These are phyloP conservation scores for Hippophae tibetana DNA, from an alignment of 306 rosid species.

Conservation along the genomic window DNA sequence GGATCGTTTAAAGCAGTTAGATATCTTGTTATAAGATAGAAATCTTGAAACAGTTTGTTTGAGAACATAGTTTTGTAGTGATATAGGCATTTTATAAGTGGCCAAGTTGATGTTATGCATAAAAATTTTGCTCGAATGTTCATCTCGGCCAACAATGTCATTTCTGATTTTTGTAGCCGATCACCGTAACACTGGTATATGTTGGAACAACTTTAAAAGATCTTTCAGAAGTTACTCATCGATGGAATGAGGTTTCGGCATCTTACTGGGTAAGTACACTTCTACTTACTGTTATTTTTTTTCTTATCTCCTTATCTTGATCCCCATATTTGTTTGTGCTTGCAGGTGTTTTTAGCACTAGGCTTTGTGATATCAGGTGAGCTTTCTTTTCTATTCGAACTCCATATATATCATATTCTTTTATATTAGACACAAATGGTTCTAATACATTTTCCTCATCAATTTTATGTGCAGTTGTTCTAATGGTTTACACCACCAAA, in stretches of 20 bases:
- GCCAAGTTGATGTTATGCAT: no score
- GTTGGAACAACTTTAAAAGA: constrained; percentile 54
- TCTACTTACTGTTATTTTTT: constrained; percentile 2
- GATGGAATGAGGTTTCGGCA: constrained; percentile 48
- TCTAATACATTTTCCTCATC: not conserved
- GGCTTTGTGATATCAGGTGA: constrained; percentile 53
- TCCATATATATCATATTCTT: not conserved
- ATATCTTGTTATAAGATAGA: not conserved
- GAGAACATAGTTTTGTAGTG: not conserved
- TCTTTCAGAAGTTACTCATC: constrained; percentile 49
- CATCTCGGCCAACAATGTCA: not conserved
- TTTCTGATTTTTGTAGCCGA: constrained; percentile 36
- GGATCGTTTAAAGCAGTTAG: not conserved
- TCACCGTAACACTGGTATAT: constrained; percentile 44
- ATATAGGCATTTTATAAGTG: no score
- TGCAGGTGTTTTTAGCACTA: constrained; percentile 37
- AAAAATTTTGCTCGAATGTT: no score
- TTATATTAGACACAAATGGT: not conserved
- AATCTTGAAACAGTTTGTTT: not conserved
- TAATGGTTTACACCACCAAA: constrained; percentile 34
- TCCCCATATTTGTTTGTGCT: constrained; percentile 14
- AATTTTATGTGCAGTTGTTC: constrained; percentile 29
- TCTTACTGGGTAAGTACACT: constrained; percentile 35
- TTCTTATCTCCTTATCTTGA: not conserved
- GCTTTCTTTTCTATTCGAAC: not conserved